phyloP scores from a whole-genome alignment of 768 basidiomycete genomes.

The Mycena chlorophos region DNA sequence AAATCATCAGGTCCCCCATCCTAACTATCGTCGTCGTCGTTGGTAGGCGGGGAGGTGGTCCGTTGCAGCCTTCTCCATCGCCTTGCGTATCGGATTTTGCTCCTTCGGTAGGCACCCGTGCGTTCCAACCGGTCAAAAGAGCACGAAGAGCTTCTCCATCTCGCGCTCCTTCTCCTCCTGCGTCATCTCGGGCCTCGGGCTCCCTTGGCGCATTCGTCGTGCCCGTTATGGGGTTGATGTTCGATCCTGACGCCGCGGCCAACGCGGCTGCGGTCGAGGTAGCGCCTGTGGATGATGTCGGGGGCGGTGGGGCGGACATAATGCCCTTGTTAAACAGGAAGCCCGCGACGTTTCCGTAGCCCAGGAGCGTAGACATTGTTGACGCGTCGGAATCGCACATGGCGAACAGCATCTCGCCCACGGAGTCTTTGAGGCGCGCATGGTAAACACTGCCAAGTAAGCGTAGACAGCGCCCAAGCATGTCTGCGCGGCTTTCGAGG shows the following conservation, averaged over 20 bases:
- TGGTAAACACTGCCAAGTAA: constrained; percentile 77
- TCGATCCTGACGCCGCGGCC: constrained; percentile 34
- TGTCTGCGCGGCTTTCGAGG: constrained; percentile 70
- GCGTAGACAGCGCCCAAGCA: constrained; percentile 79
- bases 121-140: constrained; percentile 89
- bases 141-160: constrained; percentile 86
- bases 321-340: constrained; percentile 92
- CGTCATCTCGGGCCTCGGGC: constrained; percentile 65
- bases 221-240: constrained; percentile 89
- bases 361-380: constrained; percentile 73
- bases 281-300: constrained; percentile 24
- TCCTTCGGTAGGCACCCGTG: constrained; percentile 65
- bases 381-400: constrained; percentile 83
- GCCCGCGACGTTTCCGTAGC: constrained; percentile 95
- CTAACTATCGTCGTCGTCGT: constrained; percentile 10
- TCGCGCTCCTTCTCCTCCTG: constrained; percentile 95
- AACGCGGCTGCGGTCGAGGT: constrained; percentile 32
- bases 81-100: constrained; percentile 74
- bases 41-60: background rate
- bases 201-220: constrained; percentile 48
- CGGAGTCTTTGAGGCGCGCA: constrained; percentile 65
- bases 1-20: no score
- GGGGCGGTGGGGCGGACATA: constrained; percentile 54
- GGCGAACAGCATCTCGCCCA: constrained; percentile 86
- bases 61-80: constrained; percentile 45